Percentiles rank a stretch among this genome's conserved stretches.
Evolutionary conservation across 441 rosid genomes (phyloP).

Genomic region (Isatis lusitanica): DNA sequence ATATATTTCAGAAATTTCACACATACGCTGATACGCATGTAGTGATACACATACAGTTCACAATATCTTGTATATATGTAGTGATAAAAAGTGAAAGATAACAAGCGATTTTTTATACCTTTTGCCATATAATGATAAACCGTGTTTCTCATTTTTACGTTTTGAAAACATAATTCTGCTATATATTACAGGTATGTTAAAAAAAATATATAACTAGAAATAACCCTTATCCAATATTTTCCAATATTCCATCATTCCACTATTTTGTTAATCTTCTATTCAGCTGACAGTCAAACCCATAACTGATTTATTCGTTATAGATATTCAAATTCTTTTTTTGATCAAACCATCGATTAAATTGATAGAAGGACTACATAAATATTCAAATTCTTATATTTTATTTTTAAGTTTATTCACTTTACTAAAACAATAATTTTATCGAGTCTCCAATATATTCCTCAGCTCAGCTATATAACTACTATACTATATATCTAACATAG

Average conservation of each 20-base stretch:
- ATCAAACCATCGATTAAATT: too few relatives aligned
- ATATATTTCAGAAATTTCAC: background rate
- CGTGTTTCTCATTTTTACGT: background rate
- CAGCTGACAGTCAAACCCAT: background rate
- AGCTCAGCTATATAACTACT: background rate
- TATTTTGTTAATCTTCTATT: background rate
- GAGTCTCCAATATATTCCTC: background rate
- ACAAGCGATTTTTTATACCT: background rate
- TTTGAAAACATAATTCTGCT: background rate
- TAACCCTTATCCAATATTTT: background rate
- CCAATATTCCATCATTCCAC: background rate
- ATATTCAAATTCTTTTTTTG: too few relatives aligned
- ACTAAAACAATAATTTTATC: background rate
- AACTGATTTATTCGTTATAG: too few relatives aligned
- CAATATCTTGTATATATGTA: background rate
- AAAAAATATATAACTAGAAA: background rate
- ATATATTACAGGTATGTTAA: background rate
- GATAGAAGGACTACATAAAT: too few relatives aligned
- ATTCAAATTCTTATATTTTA: too few relatives aligned
- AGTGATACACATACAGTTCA: background rate
- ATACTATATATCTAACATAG: background rate
- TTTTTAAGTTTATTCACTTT: background rate
- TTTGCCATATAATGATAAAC: background rate
- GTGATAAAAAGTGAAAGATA: background rate
- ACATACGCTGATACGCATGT: background rate